Base-by-base conservation (phyloP, 768 basidiomycete genomes). In the Phylloporus sp. region DNA sequence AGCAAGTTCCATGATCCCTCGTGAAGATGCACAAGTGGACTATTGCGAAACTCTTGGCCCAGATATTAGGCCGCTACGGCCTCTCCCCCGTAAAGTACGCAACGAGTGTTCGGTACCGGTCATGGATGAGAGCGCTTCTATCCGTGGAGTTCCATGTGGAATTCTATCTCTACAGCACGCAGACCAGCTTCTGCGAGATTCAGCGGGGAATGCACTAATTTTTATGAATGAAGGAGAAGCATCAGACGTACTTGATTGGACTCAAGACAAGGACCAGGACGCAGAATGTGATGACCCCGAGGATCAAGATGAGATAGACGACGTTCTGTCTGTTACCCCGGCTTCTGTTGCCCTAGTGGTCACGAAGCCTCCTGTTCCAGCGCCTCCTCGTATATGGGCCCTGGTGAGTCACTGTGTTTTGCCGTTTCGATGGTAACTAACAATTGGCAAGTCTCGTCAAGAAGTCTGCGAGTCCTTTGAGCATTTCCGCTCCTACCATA, bases 391-490 rank as follows among this genome's bases (percentile, higher is more conserved):
- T 5, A 72, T 79, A 24, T 79, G 77, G 77, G 76, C 77, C 6
- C 57, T 70, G 64, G 78, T 78, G 58, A 26, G 72, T 23, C 28
- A 16, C 28, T 42, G 32, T 45, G 11, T 38, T 16, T 22, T 45
- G 38, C 26, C n/a, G 39, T 15, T 42, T 23, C 2, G n/a, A 34
- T 28, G 43, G 24, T n/a, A 12, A 13, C 49, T 57, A 13, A 54
- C 46, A 15, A 12, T 56, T 39, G 18, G 26, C 45, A 48, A 91
- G 88, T 86, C 88, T 23, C 81, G 90, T 36, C 88, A 91, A 70
- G 90, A 91, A 69, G 76, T 92, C 2, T 91, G 90, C 70, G 90
- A 92, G 66, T 79, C 84, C 5, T 81, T 85, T 43, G 81, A 84
- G 20, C 84, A 81, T 59, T 80, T 80, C 59, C 70, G 74, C 27